phyloP scores from a whole-genome alignment of 2,329 filamentous ascomycete species.

The Xylaria sp. region DNA sequence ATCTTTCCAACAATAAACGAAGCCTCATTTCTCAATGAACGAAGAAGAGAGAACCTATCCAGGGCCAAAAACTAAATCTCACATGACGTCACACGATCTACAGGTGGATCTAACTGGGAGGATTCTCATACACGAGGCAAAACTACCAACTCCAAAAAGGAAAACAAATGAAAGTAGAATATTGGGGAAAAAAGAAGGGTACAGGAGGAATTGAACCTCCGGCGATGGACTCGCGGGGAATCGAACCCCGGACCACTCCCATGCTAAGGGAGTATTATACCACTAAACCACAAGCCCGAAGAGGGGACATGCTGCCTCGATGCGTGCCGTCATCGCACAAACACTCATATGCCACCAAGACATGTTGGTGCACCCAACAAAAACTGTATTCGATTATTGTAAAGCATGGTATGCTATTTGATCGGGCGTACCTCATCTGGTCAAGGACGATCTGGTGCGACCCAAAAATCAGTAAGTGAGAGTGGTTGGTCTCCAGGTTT shows the following conservation, averaged over 20 bases:
- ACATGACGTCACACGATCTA: not conserved
- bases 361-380: too few species aligned
- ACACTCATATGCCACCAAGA: not conserved
- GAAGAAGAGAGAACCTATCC: not conserved
- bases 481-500: not conserved
- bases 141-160: too few species aligned
- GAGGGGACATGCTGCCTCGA: not conserved
- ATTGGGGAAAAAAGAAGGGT: not conserved
- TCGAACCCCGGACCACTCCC: slow-evolving; percentile 44
- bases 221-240: slow-evolving; percentile 42
- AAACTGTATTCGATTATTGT: too few species aligned
- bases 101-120: not conserved
- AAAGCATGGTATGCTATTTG: too few species aligned
- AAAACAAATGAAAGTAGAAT: too few species aligned
- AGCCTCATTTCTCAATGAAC: not conserved
- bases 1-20: not conserved
- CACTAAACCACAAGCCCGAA: slow-evolving; percentile 42
- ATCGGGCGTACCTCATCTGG: too few species aligned
- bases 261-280: slow-evolving; percentile 45
- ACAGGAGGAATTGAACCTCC: slow-evolving; percentile 37
- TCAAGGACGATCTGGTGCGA: too few species aligned
- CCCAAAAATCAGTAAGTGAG: too few species aligned
- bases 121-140: too few species aligned
- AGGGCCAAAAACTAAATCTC: not conserved
- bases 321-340: not conserved